These are phyloP conservation scores for Fusarium pseudograminearum DNA, from an alignment of 2,329 filamentous ascomycete genomes.

Conservation along the genomic window DNA sequence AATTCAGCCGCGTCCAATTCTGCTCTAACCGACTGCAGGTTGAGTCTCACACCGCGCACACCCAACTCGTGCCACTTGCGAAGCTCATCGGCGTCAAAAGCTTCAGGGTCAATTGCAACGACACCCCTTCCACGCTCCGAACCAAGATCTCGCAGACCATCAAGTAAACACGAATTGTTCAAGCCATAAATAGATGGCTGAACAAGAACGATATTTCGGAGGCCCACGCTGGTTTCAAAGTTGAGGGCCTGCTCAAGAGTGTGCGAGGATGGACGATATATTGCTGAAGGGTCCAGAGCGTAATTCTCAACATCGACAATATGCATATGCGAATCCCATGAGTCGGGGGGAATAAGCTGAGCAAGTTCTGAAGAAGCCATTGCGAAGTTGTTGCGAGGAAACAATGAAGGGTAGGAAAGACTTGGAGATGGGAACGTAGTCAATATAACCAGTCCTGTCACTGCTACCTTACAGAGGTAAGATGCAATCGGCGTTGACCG, in stretches of 20 bases:
- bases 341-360: conserved; percentile 54
- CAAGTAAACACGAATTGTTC: conserved; percentile 70
- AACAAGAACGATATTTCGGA: conserved; percentile 68
- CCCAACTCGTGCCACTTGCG: conserved; percentile 67
- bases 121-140: conserved; percentile 64
- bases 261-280: conserved; percentile 64
- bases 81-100: conserved; percentile 54
- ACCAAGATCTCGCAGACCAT: conserved; percentile 63
- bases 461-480: not conserved
- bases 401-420: not conserved
- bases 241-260: conserved; percentile 62
- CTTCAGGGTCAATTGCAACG: conserved; percentile 65
- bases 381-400: conserved; percentile 1
- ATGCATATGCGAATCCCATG: conserved; percentile 75
- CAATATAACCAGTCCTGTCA: not conserved
- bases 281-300: conserved; percentile 60
- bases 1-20: conserved; percentile 57
- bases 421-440: not conserved
- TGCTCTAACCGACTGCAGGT: conserved; percentile 66
- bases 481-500: conserved; percentile 12
- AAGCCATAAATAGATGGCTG: conserved; percentile 72
- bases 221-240: conserved; percentile 64
- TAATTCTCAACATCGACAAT: conserved; percentile 66
- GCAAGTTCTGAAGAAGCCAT: conserved; percentile 17
- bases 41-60: conserved; percentile 70